Conservation (phyloP, 1,284 basidiomycete genomes). For the Rhodotorula sp. region DNA sequence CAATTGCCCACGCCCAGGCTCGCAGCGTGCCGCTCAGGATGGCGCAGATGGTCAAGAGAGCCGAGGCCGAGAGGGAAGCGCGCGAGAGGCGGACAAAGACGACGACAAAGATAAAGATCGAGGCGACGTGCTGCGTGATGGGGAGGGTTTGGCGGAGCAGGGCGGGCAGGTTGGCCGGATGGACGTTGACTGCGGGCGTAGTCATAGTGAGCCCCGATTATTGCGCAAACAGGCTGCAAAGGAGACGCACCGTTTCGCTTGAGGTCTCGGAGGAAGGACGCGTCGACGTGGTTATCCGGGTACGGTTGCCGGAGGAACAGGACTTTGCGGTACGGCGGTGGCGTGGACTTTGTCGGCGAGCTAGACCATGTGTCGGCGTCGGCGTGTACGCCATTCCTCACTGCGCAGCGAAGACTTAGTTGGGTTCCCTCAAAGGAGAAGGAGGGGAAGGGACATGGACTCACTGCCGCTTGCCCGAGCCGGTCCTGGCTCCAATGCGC, state of each 20-base stretch:
- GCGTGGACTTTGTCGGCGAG: background rate
- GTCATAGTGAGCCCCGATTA: background rate
- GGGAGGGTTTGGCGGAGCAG: conserved; percentile 70
- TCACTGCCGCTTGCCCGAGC: too few species aligned
- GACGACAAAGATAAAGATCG: conserved; percentile 75
- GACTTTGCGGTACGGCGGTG: conserved; percentile 32
- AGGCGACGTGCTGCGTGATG: conserved; percentile 78
- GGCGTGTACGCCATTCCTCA: too few species aligned
- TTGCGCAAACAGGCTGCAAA: too few species aligned
- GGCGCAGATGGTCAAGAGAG: conserved; percentile 22
- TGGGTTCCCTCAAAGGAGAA: too few species aligned
- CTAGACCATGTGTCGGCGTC: too few species aligned
- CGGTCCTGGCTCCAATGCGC: too few species aligned
- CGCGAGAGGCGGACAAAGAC: conserved; percentile 72
- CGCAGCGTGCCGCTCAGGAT: conserved; percentile 69
- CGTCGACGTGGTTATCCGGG: conserved; percentile 43
- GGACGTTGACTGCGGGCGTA: conserved; percentile 63
- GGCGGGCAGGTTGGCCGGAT: conserved; percentile 68
- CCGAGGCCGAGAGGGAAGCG: conserved; percentile 51
- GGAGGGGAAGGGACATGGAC: too few species aligned
- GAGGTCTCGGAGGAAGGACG: conserved; percentile 40
- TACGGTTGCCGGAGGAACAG: conserved; percentile 41
- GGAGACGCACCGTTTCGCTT: conserved; percentile 44
- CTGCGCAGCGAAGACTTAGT: too few species aligned
- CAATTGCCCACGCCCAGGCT: conserved; percentile 53